Evolutionary conservation across 2,329 filamentous ascomycete species (phyloP).

Genomic region (Clarireedia sp.): DNA sequence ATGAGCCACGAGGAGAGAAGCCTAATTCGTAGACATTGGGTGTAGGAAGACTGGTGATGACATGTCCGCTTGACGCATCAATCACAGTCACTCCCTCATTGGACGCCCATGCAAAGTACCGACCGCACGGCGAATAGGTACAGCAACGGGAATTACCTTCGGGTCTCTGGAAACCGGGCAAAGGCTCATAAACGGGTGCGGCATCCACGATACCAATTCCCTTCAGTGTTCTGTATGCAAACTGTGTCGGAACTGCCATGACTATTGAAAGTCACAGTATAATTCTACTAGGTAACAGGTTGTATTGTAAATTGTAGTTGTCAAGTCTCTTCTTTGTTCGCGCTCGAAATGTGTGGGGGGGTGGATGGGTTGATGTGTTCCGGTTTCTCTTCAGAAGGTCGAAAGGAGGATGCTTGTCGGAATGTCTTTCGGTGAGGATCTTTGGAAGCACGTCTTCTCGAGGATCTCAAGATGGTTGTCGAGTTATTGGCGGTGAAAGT

Average conservation of each 20-base stretch:
- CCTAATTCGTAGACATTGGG: constrained; percentile 87
- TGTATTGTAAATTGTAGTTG: constrained; percentile 12
- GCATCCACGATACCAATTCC: constrained; percentile 90
- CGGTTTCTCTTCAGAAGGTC: not conserved
- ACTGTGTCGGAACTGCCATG: constrained; percentile 90
- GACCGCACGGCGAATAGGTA: constrained; percentile 90
- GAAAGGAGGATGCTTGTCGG: not conserved
- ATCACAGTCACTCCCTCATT: constrained; percentile 79
- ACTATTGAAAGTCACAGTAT: constrained; percentile 75
- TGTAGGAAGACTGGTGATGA: constrained; percentile 67
- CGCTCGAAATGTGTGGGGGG: not conserved
- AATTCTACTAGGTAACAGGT: constrained; percentile 19
- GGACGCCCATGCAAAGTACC: constrained; percentile 92
- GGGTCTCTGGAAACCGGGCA: constrained; percentile 77
- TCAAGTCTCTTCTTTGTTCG: constrained; percentile 19
- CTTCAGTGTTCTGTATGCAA: constrained; percentile 96
- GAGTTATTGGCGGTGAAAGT: not conserved
- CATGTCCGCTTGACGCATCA: constrained; percentile 68
- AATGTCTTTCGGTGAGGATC: not conserved
- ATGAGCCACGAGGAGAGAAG: constrained; percentile 88
- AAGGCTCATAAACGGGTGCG: constrained; percentile 75
- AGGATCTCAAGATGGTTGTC: not conserved
- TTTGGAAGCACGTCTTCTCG: not conserved
- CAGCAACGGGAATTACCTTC: constrained; percentile 93
- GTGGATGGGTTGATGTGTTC: constrained; percentile 10